Evolutionary conservation across 2,329 filamentous ascomycete species (phyloP), one percentile per base, ranked within the genome.

Genomic region (Diaporthe sp.): DNA sequence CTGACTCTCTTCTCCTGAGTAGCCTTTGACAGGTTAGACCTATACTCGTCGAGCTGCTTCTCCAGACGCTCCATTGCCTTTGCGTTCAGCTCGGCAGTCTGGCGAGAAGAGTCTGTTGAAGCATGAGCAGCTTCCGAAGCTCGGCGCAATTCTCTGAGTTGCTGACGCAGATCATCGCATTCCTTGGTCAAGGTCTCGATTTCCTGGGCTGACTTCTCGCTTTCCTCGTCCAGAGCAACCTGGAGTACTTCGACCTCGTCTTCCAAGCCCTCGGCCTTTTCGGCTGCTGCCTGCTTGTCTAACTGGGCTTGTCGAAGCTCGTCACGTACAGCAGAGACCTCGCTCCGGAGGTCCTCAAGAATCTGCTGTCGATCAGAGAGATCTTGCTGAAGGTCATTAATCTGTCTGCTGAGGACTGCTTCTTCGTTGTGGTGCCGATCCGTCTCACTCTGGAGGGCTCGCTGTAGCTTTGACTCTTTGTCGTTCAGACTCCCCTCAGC

Each of bases 221-320:
- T 89, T 81, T 93, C 92, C 76, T 93, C 90, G 68, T 94, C 92
- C 58, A 93, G 83, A 51, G 88, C 90, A 31, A 88, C 87, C 81
- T 95, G 93, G 19, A 96, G 84, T 39, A 94, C 90, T 72, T 94
- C 92, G n/a, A 95, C 88, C 81, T 95, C 94, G 78, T 95, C 94
- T 81, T 96, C 93, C 28, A 96, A 83, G 10, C 89, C 88, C 75
- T 93, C 90, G 2, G 92, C 86, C 81, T 92, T 94, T 78, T 94
- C 92, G 67, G 87, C 86, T 76, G 94, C 87, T 0, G 87, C 82
- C 78, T 91, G 89, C 80, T 91, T 89, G 78, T 93, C 91, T 31
- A 92, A 88, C 78, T 92, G 90, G 37, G 90, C 90, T 68, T 93
- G 87, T n/a, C 93, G 90, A 12, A 95, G 87, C 74, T 95, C 92